Conservation (phyloP, 768 basidiomycete genomes). For the Suillus subluteus region DNA sequence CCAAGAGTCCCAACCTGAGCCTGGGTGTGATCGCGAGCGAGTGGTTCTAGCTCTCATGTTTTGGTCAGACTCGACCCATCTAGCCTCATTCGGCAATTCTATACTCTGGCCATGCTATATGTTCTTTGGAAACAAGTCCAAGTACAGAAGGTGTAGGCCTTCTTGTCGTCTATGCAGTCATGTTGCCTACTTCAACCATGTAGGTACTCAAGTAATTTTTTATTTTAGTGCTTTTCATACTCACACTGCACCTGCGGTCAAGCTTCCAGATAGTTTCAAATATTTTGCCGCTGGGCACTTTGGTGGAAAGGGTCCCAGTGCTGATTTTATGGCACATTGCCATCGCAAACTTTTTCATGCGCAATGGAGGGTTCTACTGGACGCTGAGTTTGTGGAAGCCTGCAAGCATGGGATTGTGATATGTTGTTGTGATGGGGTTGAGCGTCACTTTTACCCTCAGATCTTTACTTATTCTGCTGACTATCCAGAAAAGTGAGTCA, state of each 20-base stretch:
- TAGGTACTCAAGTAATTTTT: neutral
- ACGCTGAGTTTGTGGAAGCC: neutral
- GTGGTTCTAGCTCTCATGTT: slow-evolving; percentile 29
- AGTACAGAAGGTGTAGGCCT: slow-evolving; percentile 24
- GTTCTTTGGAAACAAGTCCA: slow-evolving; percentile 26
- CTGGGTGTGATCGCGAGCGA: slow-evolving; percentile 18
- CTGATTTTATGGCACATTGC: neutral
- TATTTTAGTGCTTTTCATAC: no score
- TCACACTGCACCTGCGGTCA: neutral
- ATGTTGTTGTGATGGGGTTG: slow-evolving; percentile 13
- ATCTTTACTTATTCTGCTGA: slow-evolving; percentile 37
- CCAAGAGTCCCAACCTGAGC: slow-evolving; percentile 20
- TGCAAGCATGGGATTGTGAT: slow-evolving; percentile 16
- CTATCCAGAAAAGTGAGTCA: slow-evolving; percentile 40
- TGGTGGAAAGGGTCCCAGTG: neutral
- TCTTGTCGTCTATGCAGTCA: slow-evolving; percentile 15
- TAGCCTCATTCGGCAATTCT: slow-evolving; percentile 34
- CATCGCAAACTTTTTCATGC: neutral
- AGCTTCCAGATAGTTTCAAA: slow-evolving; percentile 22
- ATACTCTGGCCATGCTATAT: slow-evolving; percentile 31
- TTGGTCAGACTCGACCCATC: slow-evolving; percentile 37
- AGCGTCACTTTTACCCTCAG: slow-evolving; percentile 20
- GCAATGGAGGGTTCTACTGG: neutral
- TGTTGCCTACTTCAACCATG: slow-evolving; percentile 16
- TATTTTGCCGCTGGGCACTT: slow-evolving; percentile 13